These are phyloP conservation scores for Hemileccinum rubropunctum DNA, from an alignment of 768 basidiomycete species.

Conservation along the genomic window DNA sequence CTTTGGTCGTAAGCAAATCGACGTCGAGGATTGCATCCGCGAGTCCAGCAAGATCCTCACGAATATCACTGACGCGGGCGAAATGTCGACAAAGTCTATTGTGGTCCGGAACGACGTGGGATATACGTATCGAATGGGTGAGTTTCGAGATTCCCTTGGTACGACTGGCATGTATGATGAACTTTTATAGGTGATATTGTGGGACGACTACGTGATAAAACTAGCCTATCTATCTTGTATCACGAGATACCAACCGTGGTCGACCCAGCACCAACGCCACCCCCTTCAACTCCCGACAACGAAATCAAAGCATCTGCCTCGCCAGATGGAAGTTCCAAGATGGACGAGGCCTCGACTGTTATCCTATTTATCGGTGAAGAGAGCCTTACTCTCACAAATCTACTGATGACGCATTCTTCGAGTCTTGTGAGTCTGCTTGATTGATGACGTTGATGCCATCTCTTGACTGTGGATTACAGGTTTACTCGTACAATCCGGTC, in stretches of 20 bases:
- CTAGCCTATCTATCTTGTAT: slow-evolving; percentile 36
- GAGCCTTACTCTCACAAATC: slow-evolving; percentile 75
- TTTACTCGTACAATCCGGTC: slow-evolving; percentile 74
- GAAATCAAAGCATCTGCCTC: not conserved
- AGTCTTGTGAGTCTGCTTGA: slow-evolving; percentile 46
- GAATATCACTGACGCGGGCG: not conserved
- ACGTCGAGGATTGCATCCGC: slow-evolving; percentile 49
- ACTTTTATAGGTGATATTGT: slow-evolving; percentile 17
- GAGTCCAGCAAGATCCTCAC: slow-evolving; percentile 38
- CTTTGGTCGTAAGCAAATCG: slow-evolving; percentile 73
- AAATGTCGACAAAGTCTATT: slow-evolving; percentile 30
- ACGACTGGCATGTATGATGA: not conserved
- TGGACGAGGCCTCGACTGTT: slow-evolving; percentile 2
- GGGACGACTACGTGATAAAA: slow-evolving; percentile 20
- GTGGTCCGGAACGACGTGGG: slow-evolving; percentile 75
- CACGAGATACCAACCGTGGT: slow-evolving; percentile 29
- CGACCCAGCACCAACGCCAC: slow-evolving; percentile 10
- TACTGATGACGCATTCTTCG: slow-evolving; percentile 77
- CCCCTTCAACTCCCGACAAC: not conserved
- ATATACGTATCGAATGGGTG: slow-evolving; percentile 69
- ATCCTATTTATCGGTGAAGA: slow-evolving; percentile 76
- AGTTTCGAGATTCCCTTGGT: not conserved
- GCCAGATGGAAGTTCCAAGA: not conserved
- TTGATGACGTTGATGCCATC: not conserved
- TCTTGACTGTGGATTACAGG: slow-evolving; percentile 38